phyloP scores from a whole-genome alignment of 1,284 basidiomycete species.

The Apiotrichum mycotoxinovorans region DNA sequence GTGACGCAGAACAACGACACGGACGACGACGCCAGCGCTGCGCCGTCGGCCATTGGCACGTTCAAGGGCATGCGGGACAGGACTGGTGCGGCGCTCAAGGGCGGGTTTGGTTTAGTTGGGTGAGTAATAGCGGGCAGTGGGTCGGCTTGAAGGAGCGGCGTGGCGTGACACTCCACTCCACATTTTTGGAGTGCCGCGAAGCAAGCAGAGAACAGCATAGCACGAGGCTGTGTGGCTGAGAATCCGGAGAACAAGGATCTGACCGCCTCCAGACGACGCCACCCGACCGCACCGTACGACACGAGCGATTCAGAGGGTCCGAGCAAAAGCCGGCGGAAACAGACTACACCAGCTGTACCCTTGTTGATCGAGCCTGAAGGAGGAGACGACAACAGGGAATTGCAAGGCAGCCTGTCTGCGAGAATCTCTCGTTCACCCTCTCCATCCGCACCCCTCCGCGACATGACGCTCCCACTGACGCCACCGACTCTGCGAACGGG shows the following conservation, averaged over 20 bases:
- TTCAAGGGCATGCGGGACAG: slow-evolving; percentile 30
- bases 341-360: slow-evolving; percentile 35
- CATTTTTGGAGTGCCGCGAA: not conserved
- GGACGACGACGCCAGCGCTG: slow-evolving; percentile 1
- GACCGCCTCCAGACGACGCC: slow-evolving; percentile 4
- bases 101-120: slow-evolving; percentile 33
- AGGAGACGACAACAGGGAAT: not conserved
- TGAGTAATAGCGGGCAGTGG: slow-evolving; percentile 20
- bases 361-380: slow-evolving; percentile 34
- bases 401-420: not conserved
- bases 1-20: slow-evolving; percentile 8
- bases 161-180: too few species aligned
- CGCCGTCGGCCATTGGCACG: slow-evolving; percentile 10
- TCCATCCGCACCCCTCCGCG: slow-evolving; percentile 7
- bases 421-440: slow-evolving; percentile 10
- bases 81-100: slow-evolving; percentile 39
- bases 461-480: not conserved
- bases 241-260: too few species aligned
- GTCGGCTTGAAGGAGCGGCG: not conserved
- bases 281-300: slow-evolving; percentile 23
- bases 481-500: not conserved
- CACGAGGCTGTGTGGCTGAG: too few species aligned
- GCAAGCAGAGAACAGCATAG: too few species aligned
- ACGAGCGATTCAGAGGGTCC: slow-evolving; percentile 42
- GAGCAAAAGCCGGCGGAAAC: slow-evolving; percentile 11